Evolutionary conservation across 1,139 yeast species (phyloP), one percentile per base, ranked within the genome.

Genomic region (Zhuliangozyma blackwelliae): DNA sequence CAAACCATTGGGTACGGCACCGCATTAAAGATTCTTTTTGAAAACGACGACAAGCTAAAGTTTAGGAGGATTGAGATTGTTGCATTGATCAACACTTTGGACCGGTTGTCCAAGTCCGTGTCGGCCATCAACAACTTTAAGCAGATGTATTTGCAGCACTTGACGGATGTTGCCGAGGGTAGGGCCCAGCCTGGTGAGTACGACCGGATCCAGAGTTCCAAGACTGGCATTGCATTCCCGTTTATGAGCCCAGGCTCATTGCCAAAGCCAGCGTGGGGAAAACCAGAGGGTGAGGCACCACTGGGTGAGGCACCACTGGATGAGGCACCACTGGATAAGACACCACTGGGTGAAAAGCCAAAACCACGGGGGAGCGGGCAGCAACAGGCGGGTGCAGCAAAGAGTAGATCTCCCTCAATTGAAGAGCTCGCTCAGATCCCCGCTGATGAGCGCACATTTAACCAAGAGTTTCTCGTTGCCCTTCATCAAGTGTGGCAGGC

Each of bases 1-100:
- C 98, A 92, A 65, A 88, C 96, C 2, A 88, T 94, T 16, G 98
- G 98, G 21, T 92, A 92, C 58, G 98, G 97, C 20, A 92, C 98
- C 13, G 95, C 97, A 2, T 73, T 94, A 54, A 92, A 92, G 61
- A 75, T 90, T 21, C 66, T 92, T 43, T 88, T 92, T 55, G 98
- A 92, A 57, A 51, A 56, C 37, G 75, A 84, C 41, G 81, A 78
- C 27, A 45, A 39, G 33, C 57, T 68, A 43, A 66, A 69, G 39
- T 74, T 89, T 52, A 78, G 90, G 37, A 81, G 95, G 50, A 80
- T 87, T 42, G 99, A 92, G 61, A 65, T 94, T 41, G 94, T 90
- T 35, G 95, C 97, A 1, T 73, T 92, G 49, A 66, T 92, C 50
- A 92, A 92, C 62, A 92, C 97, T 1, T 88, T 88, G 61, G 96